phyloP scores from a whole-genome alignment of 2,329 filamentous ascomycete genomes.

The Colletotrichum tanaceti region DNA sequence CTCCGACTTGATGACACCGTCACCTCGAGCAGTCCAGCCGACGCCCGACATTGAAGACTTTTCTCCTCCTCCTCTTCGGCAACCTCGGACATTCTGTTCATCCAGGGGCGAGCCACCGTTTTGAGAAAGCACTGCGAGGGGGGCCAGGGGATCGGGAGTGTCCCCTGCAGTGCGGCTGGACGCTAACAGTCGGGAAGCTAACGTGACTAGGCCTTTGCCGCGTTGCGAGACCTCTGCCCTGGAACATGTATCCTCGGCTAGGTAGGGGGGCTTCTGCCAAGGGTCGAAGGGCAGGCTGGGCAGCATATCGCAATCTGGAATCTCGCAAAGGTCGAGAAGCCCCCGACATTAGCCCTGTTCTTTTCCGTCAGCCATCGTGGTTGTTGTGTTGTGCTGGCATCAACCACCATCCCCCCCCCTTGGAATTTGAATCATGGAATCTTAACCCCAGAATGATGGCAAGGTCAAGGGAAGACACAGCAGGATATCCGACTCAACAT shows the following conservation, averaged over 20 bases:
- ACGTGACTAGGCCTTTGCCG: conserved; percentile 11
- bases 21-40: background rate
- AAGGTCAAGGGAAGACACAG: background rate
- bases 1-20: background rate
- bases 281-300: background rate
- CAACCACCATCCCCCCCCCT: background rate
- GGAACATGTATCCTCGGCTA: background rate
- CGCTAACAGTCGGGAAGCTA: conserved; percentile 21
- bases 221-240: conserved; percentile 21
- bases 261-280: background rate
- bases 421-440: background rate
- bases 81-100: conserved; percentile 12
- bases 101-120: background rate
- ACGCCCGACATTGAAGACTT: background rate
- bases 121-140: background rate
- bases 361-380: background rate
- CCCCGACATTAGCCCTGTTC: background rate
- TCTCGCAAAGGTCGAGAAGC: background rate
- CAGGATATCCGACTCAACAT: conserved; percentile 1
- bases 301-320: background rate
- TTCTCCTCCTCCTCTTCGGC: background rate
- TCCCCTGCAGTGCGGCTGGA: conserved; percentile 38
- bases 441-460: background rate
- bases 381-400: background rate
- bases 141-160: conserved; percentile 13